phyloP scores from a whole-genome alignment of 1,284 basidiomycete genomes.

The Malassezia restricta region DNA sequence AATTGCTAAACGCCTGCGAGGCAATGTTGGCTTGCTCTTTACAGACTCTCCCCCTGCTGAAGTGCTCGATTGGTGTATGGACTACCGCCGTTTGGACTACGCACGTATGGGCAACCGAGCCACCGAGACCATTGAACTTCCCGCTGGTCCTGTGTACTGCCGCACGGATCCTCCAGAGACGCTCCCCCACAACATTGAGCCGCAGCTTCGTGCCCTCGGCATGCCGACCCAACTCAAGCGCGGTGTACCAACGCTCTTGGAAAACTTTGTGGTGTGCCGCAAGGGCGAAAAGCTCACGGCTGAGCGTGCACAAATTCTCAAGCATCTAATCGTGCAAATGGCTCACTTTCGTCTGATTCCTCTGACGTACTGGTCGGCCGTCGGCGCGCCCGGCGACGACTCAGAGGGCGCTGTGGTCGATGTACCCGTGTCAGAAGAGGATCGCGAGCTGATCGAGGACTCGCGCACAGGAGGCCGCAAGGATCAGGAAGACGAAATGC shows the following conservation, averaged over 20 bases:
- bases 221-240: conserved; percentile 70
- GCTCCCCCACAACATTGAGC: conserved; percentile 92
- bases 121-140: conserved; percentile 62
- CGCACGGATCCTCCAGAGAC: conserved; percentile 50
- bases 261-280: conserved; percentile 66
- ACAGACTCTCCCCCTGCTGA: conserved; percentile 76
- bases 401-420: conserved; percentile 22
- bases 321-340: conserved; percentile 41
- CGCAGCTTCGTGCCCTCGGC: conserved; percentile 82
- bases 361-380: conserved; percentile 39
- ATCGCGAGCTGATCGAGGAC: conserved; percentile 23
- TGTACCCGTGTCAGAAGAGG: conserved; percentile 22
- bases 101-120: conserved; percentile 77
- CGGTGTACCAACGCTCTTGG: conserved; percentile 72
- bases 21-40: conserved; percentile 83
- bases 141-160: conserved; percentile 49
- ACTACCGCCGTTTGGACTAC: conserved; percentile 80
- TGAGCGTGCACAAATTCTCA: conserved; percentile 51
- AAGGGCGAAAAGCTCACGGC: conserved; percentile 65
- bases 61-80: conserved; percentile 84
- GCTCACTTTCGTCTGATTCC: conserved; percentile 41
- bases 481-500: conserved; percentile 13
- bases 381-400: conserved; percentile 21
- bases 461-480: conserved; percentile 1
- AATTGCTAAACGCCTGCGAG: conserved; percentile 77